Base-by-base conservation (phyloP, 1,139 yeast species). In the Taphrina communis region DNA sequence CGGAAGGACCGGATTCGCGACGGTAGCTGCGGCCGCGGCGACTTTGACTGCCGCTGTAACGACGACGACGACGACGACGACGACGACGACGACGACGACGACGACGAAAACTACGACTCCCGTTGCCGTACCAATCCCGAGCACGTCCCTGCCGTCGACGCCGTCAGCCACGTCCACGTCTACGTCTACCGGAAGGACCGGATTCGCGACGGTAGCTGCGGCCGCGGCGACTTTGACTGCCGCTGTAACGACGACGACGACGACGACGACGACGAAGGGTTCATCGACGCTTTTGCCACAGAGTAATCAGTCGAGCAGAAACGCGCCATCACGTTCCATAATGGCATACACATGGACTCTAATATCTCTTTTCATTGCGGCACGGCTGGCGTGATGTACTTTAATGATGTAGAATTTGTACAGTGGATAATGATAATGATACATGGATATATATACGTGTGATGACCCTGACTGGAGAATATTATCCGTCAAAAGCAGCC, bases 401-500 rank as follows among this genome's bases (percentile, higher is more conserved):
- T 25, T 25, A 25, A 25, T 25, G 4, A 25, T 25, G 31, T 2
- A 25, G 4, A 25, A 25, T 25, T 1, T 25, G 31, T 25, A 25
- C 31, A 25, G 31, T 25, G 31, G 31, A 25, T 25, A 25, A 25
- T 25, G 31, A 25, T 25, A 25, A 25, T 25, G 31, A 25, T 25
- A 25, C 31, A 25, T 25, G 31, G 2, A 25, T 25, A 25, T 25
- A 25, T 25, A 25, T 25, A 25, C 31, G 31, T 25, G 31, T 25
- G 31, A 25, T 25, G 31, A 25, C 31, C 17, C 17, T 17, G 17
- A 17, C 17, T 17, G 8, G n/a, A 46, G 11, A 46, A 6, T 21
- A 25, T 65, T 48, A 66, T 12, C 67, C 69, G 39, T 42, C 25
- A 35, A 63, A 61, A n/a, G 65, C 61, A 31, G 50, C 41, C 50